Base-by-base conservation (phyloP, 2,329 filamentous ascomycete species). In the Sphaerulina populicola region DNA sequence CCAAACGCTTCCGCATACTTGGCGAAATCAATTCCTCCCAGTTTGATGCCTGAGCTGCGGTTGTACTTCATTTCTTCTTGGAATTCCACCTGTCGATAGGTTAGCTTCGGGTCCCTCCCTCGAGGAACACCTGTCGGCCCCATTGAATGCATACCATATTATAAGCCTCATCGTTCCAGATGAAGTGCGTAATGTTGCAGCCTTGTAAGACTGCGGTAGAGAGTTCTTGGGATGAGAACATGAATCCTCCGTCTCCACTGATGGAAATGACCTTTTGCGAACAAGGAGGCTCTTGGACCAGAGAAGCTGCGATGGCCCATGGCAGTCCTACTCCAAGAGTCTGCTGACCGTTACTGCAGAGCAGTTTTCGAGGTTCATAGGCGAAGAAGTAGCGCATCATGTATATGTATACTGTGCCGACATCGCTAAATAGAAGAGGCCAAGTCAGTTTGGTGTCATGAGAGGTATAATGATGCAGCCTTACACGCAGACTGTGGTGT, bases 401-500 rank as follows among this genome's bases (percentile, higher is more conserved):
- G 62, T 71, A 76, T 57, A 76, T 75, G 64, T 76, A 76, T 14
- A 74, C 71, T 0, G 71, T 73, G 6, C 73, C 73, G 1, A 76
- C 71, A 52, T 76, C 73, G 5, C 44, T 47, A 14, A 11, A 40
- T 10, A 47, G 44, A 29, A 40, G 29, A 2, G 7, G 11, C 9
- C 23, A 30, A 4, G 12, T 4, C 30, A 27, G 23, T 27, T 7
- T 27, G 23, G 23, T 27, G 2, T 27, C 23, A 27, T 27, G 4
- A 27, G 23, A 27, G 4, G 23, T 6, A 27, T 6, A 27, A 7
- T 27, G 23, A 27, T 4, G 23, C 23, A 23, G 29, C 31, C 37
- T 30, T 43, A 47, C 35, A 51, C 68, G n/a, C 66, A 67, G 12
- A 76, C 71, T 0, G 68, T 71, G 0, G 72, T 73, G 37, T 69